Conservation (phyloP, 768 basidiomycete genomes). For the Calocybe indica region DNA sequence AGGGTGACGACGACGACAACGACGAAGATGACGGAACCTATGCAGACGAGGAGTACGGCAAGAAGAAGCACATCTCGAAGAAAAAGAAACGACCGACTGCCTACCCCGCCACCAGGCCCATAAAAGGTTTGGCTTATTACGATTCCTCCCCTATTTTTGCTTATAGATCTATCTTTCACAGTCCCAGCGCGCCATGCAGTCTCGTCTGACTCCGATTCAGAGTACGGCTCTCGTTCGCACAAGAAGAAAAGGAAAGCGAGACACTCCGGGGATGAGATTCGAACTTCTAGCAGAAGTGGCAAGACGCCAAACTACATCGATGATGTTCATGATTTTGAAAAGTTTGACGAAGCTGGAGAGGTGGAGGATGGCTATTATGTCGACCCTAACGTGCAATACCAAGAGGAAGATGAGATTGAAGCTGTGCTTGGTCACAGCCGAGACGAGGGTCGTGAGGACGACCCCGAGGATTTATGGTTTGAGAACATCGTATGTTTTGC, state of each 20-base stretch:
- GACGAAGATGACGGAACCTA: conserved; percentile 75
- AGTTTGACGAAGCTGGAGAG: conserved; percentile 62
- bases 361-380: conserved; percentile 47
- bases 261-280: conserved; percentile 61
- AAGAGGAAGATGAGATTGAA: conserved; percentile 88
- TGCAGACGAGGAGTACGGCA: conserved; percentile 69
- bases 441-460: conserved; percentile 74
- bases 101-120: conserved; percentile 40
- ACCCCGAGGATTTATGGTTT: conserved; percentile 78
- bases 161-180: conserved; percentile 15
- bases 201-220: conserved; percentile 77
- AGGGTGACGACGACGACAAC: conserved; percentile 48
- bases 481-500: conserved; percentile 70
- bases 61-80: conserved; percentile 53
- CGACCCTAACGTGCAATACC: conserved; percentile 45
- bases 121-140: conserved; percentile 37
- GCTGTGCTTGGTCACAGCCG: conserved; percentile 82
- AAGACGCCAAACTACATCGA: conserved; percentile 84
- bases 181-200: conserved; percentile 48
- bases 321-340: conserved; percentile 75
- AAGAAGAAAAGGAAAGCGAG: conserved; percentile 78
- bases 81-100: conserved; percentile 62
- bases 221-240: conserved; percentile 74
- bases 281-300: conserved; percentile 69
- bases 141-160: conserved; percentile 5